Evolutionary conservation across 2,329 filamentous ascomycete genomes (phyloP).

Genomic region (Clonostachys rosea): DNA sequence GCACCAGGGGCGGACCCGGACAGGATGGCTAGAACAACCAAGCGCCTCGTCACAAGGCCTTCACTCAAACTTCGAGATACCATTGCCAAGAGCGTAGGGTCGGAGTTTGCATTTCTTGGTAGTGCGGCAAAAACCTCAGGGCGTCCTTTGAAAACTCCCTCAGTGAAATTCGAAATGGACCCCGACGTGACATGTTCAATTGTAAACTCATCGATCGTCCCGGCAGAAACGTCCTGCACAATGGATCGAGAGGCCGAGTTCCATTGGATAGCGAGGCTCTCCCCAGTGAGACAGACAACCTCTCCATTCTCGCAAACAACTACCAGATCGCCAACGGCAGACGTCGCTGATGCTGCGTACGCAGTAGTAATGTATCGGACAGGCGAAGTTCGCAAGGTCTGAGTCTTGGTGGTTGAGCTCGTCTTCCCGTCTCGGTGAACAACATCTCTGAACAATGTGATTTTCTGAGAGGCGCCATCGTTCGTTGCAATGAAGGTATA

Average conservation of each 20-base stretch:
- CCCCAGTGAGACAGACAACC: slow-evolving; percentile 54
- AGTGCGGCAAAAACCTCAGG: slow-evolving; percentile 47
- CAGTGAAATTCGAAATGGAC: slow-evolving; percentile 40
- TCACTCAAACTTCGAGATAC: slow-evolving; percentile 32
- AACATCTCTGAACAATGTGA: slow-evolving; percentile 56
- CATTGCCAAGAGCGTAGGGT: slow-evolving; percentile 49
- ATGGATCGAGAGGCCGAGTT: slow-evolving; percentile 22
- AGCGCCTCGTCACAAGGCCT: slow-evolving; percentile 19
- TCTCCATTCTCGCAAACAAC: slow-evolving; percentile 57
- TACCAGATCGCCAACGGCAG: slow-evolving; percentile 35
- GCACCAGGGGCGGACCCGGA: slow-evolving; percentile 12
- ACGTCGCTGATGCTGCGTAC: slow-evolving; percentile 15
- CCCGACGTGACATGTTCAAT: slow-evolving; percentile 46
- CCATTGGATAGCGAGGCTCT: slow-evolving; percentile 31
- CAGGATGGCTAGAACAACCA: slow-evolving; percentile 24
- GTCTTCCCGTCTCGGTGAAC: slow-evolving; percentile 46
- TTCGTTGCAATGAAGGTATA: slow-evolving; percentile 58
- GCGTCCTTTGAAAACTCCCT: slow-evolving; percentile 50
- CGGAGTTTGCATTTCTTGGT: slow-evolving; percentile 36
- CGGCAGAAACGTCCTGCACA: slow-evolving; percentile 25
- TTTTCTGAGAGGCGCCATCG: slow-evolving; percentile 39
- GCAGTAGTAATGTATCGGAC: slow-evolving; percentile 26
- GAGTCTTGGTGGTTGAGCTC: slow-evolving; percentile 41
- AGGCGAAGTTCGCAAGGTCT: slow-evolving; percentile 30
- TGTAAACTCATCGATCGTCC: slow-evolving; percentile 26